Conservation (phyloP, 2,329 filamentous ascomycete species). For the Tetracladium maxilliforme region DNA sequence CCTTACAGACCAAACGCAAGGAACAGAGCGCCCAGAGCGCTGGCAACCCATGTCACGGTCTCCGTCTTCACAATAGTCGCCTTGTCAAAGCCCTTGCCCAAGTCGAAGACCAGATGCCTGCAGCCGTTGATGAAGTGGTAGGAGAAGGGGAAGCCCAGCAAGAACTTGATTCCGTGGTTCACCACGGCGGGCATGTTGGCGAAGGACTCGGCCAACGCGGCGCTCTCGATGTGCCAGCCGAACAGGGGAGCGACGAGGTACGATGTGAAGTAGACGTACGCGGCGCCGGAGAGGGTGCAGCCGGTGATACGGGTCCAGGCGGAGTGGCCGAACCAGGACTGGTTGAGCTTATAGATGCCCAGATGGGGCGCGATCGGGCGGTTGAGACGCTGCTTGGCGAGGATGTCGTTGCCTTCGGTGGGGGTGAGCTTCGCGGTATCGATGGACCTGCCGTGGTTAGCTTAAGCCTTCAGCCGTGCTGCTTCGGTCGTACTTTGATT, state of each 20-base stretch:
- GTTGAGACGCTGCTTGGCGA: slow-evolving; percentile 50
- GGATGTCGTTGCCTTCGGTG: slow-evolving; percentile 33
- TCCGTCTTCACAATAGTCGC: slow-evolving; percentile 49
- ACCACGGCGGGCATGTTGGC: slow-evolving; percentile 41
- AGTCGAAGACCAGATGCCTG: slow-evolving; percentile 59
- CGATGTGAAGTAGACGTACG: slow-evolving; percentile 52
- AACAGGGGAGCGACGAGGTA: slow-evolving; percentile 51
- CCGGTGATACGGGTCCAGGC: slow-evolving; percentile 51
- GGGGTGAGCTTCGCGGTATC: slow-evolving; percentile 28
- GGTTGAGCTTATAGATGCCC: slow-evolving; percentile 54
- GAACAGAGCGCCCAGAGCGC: slow-evolving; percentile 25
- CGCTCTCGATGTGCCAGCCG: slow-evolving; percentile 54
- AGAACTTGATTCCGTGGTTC: slow-evolving; percentile 44
- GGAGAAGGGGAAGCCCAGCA: slow-evolving; percentile 48
- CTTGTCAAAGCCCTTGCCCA: slow-evolving; percentile 46
- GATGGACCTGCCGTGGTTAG: slow-evolving; percentile 22
- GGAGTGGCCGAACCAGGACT: slow-evolving; percentile 53
- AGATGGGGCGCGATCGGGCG: slow-evolving; percentile 59
- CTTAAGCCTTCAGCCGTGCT: slow-evolving; percentile 1
- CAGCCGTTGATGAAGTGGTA: slow-evolving; percentile 57
- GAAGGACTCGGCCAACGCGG: slow-evolving; percentile 48
- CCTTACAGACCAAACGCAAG: slow-evolving; percentile 13
- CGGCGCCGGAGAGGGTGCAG: slow-evolving; percentile 36
- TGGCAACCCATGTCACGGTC: slow-evolving; percentile 45
- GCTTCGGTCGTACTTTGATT: slow-evolving; percentile 7